Percentiles rank a stretch among this genome's conserved stretches.
Conservation (phyloP, 345 rosid species). For the Citrus trifoliata region DNA sequence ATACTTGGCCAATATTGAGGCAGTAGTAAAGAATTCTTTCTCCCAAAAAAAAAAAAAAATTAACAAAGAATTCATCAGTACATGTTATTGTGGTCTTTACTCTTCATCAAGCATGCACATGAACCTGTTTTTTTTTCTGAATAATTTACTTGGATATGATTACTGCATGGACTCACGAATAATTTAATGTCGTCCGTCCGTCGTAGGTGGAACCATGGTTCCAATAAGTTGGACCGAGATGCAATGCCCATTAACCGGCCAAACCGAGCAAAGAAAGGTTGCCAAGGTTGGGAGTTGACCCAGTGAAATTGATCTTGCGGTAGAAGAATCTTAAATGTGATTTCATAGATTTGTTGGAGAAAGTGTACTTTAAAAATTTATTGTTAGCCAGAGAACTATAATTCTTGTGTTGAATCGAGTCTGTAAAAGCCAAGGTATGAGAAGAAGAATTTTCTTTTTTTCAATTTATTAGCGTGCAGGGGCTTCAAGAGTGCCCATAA, state of each 20-base stretch:
- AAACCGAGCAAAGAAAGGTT: conserved; percentile 81
- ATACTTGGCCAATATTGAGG: no score
- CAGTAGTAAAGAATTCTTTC: no score
- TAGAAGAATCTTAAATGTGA: not conserved
- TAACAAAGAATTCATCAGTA: no score
- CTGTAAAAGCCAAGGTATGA: not conserved
- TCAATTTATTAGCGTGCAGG: no score
- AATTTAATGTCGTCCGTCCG: conserved; percentile 10
- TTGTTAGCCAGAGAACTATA: not conserved
- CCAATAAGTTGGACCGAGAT: conserved; percentile 95
- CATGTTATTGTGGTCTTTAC: not conserved
- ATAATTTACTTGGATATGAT: not conserved
- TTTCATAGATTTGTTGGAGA: not conserved
- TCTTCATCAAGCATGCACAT: not conserved
- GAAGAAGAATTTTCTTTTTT: not conserved
- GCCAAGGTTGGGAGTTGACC: conserved; percentile 67
- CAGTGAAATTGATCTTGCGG: not conserved
- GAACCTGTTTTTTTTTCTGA: not conserved
- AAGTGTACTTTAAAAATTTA: not conserved
- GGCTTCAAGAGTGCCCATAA: not conserved
- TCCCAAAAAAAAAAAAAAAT: no score
- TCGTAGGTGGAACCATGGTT: conserved; percentile 78
- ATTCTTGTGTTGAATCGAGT: not conserved
- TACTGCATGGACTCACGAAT: not conserved
- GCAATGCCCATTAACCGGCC: conserved; percentile 90